Base-by-base conservation (phyloP, 352 stramenopile species). In the Phytophthora tubulina region DNA sequence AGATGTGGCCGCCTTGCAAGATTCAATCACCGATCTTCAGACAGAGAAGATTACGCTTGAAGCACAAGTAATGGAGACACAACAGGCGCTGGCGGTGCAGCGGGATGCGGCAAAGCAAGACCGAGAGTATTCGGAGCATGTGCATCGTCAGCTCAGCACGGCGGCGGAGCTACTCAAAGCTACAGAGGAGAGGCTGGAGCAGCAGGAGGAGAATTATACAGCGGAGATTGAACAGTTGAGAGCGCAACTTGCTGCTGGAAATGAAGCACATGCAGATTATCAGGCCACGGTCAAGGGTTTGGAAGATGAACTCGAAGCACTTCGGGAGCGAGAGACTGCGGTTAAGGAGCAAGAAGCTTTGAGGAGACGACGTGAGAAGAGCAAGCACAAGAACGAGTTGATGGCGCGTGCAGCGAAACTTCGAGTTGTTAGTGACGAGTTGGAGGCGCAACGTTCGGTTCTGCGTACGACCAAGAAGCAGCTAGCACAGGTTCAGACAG, bases 111-210 rank as follows among this genome's bases (percentile, higher is more conserved):
- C 55, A 0, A 38, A 60, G 35, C 82, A 88, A 49, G 85, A 91
- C 52, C 76, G 80, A 45, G 76, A 86, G 62, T 91, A 93, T 56
- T 82, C 78, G 7, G 67, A 85, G 32, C 69, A 82, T 35, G 79
- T 92, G 27, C 85, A 91, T 57, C 55, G 50, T n/a, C 86, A 94
- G 58, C 77, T 94, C 7, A 72, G 71, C 36, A 90, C 83, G 1
- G 80, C 82, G 1, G 78, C 86, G 2, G 76, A 91, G 35, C 52
- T 94, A 56, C 76, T 94, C 10, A 85, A 87, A 35, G 62, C 83
- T 8, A 85, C 75, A 4, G 86, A 92, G 54, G 78, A 76, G 31
- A 81, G 82, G 17, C 45, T 90, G 4, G 72, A 83, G 45, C 69
- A 80, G 41, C 80, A 83, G 36, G 73, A 86, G 14, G 21, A 64